Evolutionary conservation across 2,329 filamentous ascomycete genomes (phyloP).

Genomic region (Venturia oleaginea): DNA sequence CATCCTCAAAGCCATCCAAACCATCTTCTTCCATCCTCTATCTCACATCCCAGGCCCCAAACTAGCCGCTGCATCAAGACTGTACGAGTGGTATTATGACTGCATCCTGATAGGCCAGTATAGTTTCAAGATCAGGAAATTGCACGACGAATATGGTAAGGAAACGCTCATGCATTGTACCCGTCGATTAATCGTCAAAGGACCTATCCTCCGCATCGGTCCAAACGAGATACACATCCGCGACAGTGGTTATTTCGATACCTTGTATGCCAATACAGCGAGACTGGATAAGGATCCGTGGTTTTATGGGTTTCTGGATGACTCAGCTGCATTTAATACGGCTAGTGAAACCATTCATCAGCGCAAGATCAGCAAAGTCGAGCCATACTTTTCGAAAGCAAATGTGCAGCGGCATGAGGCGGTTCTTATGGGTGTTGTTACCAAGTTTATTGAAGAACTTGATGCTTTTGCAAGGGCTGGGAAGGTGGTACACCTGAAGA

Average conservation of each 20-base stretch:
- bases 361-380: conserved; percentile 23
- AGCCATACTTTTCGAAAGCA: conserved; percentile 28
- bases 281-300: conserved; percentile 12
- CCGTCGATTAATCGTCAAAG: conserved; percentile 13
- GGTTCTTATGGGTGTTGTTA: not conserved
- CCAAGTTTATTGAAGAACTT: not conserved
- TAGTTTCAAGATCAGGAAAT: conserved; percentile 20
- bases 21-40: conserved; percentile 8
- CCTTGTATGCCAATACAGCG: conserved; percentile 20
- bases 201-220: conserved; percentile 20
- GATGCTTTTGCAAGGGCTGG: not conserved
- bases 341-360: conserved; percentile 25
- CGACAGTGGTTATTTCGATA: conserved; percentile 17
- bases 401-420: conserved; percentile 12
- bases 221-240: conserved; percentile 20
- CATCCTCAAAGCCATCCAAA: conserved; percentile 4
- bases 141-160: conserved; percentile 22
- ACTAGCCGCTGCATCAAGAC: conserved; percentile 7
- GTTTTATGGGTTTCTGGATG: not conserved
- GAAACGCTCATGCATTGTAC: not conserved
- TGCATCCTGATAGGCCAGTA: conserved; percentile 9
- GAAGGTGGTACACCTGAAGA: not conserved
- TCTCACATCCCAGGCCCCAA: conserved; percentile 10
- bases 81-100: conserved; percentile 16
- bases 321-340: conserved; percentile 6